Base-by-base conservation (phyloP, 2,329 filamentous ascomycete genomes). In the Aspergillus neoniger region DNA sequence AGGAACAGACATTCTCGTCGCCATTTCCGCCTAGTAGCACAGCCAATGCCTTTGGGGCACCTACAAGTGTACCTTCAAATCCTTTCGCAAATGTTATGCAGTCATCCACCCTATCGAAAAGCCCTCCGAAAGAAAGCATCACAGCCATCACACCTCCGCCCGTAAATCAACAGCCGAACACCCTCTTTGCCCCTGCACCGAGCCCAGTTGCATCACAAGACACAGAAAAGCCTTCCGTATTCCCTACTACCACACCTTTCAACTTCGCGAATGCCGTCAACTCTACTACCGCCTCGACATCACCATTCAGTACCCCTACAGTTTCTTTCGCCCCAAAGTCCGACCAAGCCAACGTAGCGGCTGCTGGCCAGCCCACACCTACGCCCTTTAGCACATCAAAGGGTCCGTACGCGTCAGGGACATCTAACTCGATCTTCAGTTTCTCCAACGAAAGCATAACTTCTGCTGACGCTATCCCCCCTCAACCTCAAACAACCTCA, bases 331-430 rank as follows among this genome's bases (percentile, higher is more conserved):
- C 55, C 10, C 48, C 55, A 30, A 57, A 52, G 10, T 28, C 60
- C n/a, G 53, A 60, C 25, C 48, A 65, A 36, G 25, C 44, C 36
- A n/a, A 56, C 43, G 50, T 7, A 4, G 28, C 48, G 14, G 58
- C 65, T 63, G 49, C 62, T 54, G 52, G 58, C 14, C 59, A 67
- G 50, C 50, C 67, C n/a, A 47, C 61, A 12, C 49, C 58, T 36
- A 64, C 62, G 52, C 41, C 65, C 21, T 67, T 64, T 19, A 43
- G 59, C 32, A 50, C 55, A 14, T 38, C 23, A 21, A 67, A 67
- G 56, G 10, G 56, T 19, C 41, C 60, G 9, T 25, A 47, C 5
- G 36, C 55, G 17, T 41, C 58, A 3, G 50, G 44, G 8, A 14
- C 23, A 12, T 30, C 54, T 9, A 47, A 32, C 12, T 52, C 67